Conservation (phyloP, 441 rosid species). For the Bruguiera hainesii region DNA sequence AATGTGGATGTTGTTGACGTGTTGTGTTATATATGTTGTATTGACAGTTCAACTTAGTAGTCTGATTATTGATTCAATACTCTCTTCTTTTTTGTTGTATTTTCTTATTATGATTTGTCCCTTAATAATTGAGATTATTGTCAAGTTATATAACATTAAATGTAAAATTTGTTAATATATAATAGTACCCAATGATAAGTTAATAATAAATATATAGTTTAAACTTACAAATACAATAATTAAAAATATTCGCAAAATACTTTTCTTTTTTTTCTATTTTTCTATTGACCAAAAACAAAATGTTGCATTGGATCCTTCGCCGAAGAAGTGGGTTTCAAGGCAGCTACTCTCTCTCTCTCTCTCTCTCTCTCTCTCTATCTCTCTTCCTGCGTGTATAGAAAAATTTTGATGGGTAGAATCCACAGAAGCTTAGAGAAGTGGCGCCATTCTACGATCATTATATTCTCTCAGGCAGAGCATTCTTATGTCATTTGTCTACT, state of each 20-base stretch:
- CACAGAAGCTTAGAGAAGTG: slow-evolving; percentile 23
- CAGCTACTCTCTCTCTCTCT: slow-evolving; percentile 16
- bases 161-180: too few relatives aligned
- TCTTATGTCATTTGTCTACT: background rate
- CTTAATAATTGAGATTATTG: too few relatives aligned
- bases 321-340: slow-evolving; percentile 41
- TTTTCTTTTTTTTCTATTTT: too few relatives aligned
- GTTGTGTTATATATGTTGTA: slow-evolving; percentile 33
- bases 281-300: background rate
- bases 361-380: slow-evolving; percentile 13
- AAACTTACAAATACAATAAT: too few relatives aligned
- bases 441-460: background rate
- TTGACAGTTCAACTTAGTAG: slow-evolving; percentile 14
- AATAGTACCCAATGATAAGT: too few relatives aligned
- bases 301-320: slow-evolving; percentile 84
- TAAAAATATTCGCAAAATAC: too few relatives aligned
- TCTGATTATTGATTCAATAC: too few relatives aligned
- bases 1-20: slow-evolving; percentile 20
- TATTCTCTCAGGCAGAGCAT: background rate
- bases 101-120: too few relatives aligned
- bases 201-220: too few relatives aligned
- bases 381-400: slow-evolving; percentile 9
- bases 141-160: too few relatives aligned
- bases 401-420: slow-evolving; percentile 26
- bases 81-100: too few relatives aligned